Evolutionary conservation across 768 basidiomycete species (phyloP).

Genomic region (Pleurotus cornucopiae): DNA sequence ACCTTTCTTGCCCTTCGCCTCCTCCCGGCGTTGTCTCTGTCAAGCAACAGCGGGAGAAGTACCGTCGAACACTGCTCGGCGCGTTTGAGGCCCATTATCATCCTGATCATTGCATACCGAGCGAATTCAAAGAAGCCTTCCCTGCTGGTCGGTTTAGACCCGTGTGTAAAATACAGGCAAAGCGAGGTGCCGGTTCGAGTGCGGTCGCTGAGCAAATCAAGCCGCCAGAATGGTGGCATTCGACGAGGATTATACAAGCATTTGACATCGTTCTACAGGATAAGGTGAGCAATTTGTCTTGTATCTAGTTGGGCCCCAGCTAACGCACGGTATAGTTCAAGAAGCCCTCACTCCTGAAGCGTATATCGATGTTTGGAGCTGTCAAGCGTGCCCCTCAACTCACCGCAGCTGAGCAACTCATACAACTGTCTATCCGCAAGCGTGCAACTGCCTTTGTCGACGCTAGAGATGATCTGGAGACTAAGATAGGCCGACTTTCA

Average conservation of each 20-base stretch:
- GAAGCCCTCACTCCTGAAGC: constrained; percentile 83
- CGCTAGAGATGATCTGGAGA: constrained; percentile 89
- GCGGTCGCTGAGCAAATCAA: constrained; percentile 88
- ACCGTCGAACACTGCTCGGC: constrained; percentile 64
- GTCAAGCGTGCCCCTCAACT: constrained; percentile 68
- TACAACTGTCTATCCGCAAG: constrained; percentile 86
- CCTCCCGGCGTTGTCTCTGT: constrained; percentile 69
- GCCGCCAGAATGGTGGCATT: constrained; percentile 93
- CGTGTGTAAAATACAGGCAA: constrained; percentile 86
- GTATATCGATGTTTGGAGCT: constrained; percentile 75
- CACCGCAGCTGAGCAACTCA: constrained; percentile 76
- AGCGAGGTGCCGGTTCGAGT: constrained; percentile 72
- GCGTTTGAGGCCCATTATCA: constrained; percentile 87
- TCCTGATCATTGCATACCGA: constrained; percentile 82
- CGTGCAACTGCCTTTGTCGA: constrained; percentile 95
- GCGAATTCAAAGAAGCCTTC: constrained; percentile 94
- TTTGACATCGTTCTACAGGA: constrained; percentile 86
- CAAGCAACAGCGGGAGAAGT: constrained; percentile 80
- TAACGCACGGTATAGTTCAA: constrained; percentile 53
- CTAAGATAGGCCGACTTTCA: constrained; percentile 85
- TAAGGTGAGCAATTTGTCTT: constrained; percentile 43
- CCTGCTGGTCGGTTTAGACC: constrained; percentile 90
- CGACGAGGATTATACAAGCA: constrained; percentile 84
- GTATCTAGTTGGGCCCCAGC: neutral
- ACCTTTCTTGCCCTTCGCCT: constrained; percentile 77